Percentiles rank a stretch among this genome's conserved stretches.
These are phyloP conservation scores for Russula abietina DNA, from an alignment of 768 basidiomycete genomes.

Conservation along the genomic window DNA sequence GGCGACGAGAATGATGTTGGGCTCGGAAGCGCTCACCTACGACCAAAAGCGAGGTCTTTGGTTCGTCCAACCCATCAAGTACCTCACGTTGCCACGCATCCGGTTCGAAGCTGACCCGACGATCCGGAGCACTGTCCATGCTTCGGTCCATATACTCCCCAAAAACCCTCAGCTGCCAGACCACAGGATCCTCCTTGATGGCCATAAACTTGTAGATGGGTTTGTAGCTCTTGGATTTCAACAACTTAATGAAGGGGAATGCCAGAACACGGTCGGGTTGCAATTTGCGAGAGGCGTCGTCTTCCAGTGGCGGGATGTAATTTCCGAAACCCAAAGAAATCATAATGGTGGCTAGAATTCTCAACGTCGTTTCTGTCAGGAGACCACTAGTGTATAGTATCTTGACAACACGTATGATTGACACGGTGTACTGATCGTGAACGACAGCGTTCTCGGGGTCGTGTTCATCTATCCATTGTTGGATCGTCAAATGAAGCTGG, in stretches of 20 bases:
- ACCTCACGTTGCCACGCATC: no score
- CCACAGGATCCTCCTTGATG: constrained; percentile 49
- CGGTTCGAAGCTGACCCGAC: constrained; percentile 55
- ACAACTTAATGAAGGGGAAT: constrained; percentile 54
- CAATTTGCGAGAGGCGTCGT: constrained; percentile 22
- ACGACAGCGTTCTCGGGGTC: constrained; percentile 34
- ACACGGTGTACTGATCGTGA: constrained; percentile 43
- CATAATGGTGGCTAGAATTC: constrained; percentile 38
- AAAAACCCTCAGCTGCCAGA: constrained; percentile 65
- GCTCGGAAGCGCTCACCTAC: constrained; percentile 42
- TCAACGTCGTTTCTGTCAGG: constrained; percentile 34
- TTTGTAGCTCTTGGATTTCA: constrained; percentile 39
- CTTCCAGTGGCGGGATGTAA: constrained; percentile 31
- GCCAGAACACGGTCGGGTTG: constrained; percentile 30
- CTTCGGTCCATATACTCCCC: constrained; percentile 69
- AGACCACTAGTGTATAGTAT: constrained; percentile 36
- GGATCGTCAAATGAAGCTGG: constrained; percentile 46
- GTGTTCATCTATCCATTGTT: constrained; percentile 46
- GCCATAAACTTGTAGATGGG: constrained; percentile 47
- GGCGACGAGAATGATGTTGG: not conserved
- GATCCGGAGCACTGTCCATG: constrained; percentile 56
- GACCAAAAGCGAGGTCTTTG: constrained; percentile 52
- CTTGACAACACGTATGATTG: constrained; percentile 45
- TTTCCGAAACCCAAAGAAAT: constrained; percentile 43
- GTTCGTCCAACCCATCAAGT: no score